Evolutionary conservation across 495 filamentous ascomycete species (phyloP), one percentile per base, ranked within the genome.

Genomic region (Gamarada debralockiae): DNA sequence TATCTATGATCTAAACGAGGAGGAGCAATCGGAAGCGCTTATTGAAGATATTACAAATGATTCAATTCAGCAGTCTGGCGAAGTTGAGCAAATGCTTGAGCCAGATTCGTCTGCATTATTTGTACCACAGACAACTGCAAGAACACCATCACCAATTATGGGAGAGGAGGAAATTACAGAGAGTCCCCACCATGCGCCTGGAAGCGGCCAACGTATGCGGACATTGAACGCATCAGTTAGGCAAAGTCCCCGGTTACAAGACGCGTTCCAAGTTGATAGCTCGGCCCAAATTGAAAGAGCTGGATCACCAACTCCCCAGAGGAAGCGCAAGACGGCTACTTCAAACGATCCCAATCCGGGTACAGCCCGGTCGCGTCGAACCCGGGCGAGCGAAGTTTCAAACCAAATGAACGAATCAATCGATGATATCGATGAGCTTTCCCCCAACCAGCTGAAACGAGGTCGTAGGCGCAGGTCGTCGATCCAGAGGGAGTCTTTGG

Each of bases 161-260:
- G 44, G 23, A 17, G 17, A 15, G 8, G 59, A 58, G 29, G 72
- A 73, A 54, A 68, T 80, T 3, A 64, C 61, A 44, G 76, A 80
- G 53, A 76, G 73, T 46, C 75, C 77, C 2, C 65, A 39, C 13
- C 64, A 71, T 50, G 73, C 73, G 22, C 76, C 75, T 3, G 76
- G 75, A 31, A 77, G 71, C 50, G 70, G 67, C 3, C 57, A 53
- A 10, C 15, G 62, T 13, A 53, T 25, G 24, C 52, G 48, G 17
- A 14, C 31, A 44, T n/a, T 38, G 4, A 14, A 37, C 10, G 29
- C 39, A 18, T 17, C 52, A n/a, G 18, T n/a, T 41, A n/a, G 36
- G 21, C 38, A 47, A 52, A 57, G 53, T 41, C 48, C 50, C n/a
- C 38, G 27, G 20, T 33, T 61, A 52, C 50, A 57, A 21, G 25